Evolutionary conservation across 805 yeast genomes (phyloP).

Genomic region (Zygosaccharomyces lentus): DNA sequence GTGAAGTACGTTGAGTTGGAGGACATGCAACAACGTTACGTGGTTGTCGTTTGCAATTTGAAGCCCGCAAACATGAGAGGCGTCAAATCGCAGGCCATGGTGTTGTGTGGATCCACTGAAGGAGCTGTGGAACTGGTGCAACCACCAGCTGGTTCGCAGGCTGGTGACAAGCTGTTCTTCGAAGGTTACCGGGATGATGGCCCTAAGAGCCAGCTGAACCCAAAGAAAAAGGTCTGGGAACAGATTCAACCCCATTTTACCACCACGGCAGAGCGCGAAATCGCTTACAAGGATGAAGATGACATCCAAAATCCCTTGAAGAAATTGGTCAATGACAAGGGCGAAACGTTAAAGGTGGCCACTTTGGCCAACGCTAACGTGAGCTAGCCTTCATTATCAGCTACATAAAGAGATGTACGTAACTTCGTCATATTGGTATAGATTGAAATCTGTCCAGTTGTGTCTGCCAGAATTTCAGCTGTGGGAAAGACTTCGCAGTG

Average conservation of each 20-base stretch:
- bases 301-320: constrained; percentile 64
- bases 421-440: neutral
- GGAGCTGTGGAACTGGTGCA: constrained; percentile 81
- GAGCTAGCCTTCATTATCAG: constrained; percentile 3
- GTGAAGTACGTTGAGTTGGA: constrained; percentile 86
- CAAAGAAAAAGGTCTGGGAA: constrained; percentile 98
- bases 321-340: constrained; percentile 73
- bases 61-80: constrained; percentile 99
- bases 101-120: constrained; percentile 82
- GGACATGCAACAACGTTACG: constrained; percentile 91
- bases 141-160: constrained; percentile 88
- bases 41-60: constrained; percentile 88
- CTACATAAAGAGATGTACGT: neutral
- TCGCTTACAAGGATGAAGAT: constrained; percentile 63
- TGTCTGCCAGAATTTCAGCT: constrained; percentile 28
- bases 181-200: constrained; percentile 77
- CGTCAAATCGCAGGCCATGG: constrained; percentile 93
- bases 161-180: constrained; percentile 96
- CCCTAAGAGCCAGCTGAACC: constrained; percentile 90
- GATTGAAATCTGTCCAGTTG: constrained; percentile 15
- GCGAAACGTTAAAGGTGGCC: constrained; percentile 70
- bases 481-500: constrained; percentile 22
- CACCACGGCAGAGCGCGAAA: constrained; percentile 71
- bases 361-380: constrained; percentile 75
- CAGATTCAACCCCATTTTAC: constrained; percentile 86